Conservation (phyloP, 2,329 filamentous ascomycete species). For the Coniella vitis region DNA sequence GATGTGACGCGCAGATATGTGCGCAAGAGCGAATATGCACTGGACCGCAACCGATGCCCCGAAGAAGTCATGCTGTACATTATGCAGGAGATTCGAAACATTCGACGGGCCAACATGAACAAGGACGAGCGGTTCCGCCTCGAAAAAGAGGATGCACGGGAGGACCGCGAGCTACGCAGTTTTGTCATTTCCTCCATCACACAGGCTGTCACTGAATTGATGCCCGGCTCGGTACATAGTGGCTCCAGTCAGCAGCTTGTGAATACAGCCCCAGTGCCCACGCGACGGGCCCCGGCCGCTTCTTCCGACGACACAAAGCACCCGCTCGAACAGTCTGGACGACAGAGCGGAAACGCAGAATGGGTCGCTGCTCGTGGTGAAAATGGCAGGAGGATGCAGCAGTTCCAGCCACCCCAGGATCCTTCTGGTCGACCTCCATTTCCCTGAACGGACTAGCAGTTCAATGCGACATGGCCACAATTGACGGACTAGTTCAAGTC, state of each 20-base stretch:
- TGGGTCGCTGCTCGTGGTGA: constrained; percentile 31
- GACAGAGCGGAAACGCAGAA: constrained; percentile 30
- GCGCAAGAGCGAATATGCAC: constrained; percentile 64
- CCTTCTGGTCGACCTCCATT: constrained; percentile 17
- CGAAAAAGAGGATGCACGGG: constrained; percentile 71
- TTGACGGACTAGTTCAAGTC: too few relatives aligned
- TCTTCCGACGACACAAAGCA: constrained; percentile 50
- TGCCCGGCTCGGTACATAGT: constrained; percentile 37
- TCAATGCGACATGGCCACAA: not conserved
- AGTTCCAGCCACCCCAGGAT: constrained; percentile 20
- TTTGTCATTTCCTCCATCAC: constrained; percentile 70
- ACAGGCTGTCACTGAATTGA: constrained; percentile 62
- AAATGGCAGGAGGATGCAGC: constrained; percentile 22
- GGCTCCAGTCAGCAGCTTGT: not conserved
- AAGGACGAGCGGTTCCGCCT: constrained; percentile 80
- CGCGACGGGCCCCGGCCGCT: constrained; percentile 17
- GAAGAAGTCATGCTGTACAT: constrained; percentile 90
- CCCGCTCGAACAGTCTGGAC: constrained; percentile 50
- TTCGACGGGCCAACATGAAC: constrained; percentile 74
- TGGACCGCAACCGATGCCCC: constrained; percentile 70
- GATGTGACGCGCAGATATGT: constrained; percentile 63
- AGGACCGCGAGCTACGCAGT: constrained; percentile 67
- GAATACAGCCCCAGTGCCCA: constrained; percentile 21
- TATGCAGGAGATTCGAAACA: constrained; percentile 80
- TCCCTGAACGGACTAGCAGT: constrained; percentile 3